These are phyloP conservation scores for Pouteria glomerata DNA, from an alignment of 148 eudicot species.

Conservation along the genomic window DNA sequence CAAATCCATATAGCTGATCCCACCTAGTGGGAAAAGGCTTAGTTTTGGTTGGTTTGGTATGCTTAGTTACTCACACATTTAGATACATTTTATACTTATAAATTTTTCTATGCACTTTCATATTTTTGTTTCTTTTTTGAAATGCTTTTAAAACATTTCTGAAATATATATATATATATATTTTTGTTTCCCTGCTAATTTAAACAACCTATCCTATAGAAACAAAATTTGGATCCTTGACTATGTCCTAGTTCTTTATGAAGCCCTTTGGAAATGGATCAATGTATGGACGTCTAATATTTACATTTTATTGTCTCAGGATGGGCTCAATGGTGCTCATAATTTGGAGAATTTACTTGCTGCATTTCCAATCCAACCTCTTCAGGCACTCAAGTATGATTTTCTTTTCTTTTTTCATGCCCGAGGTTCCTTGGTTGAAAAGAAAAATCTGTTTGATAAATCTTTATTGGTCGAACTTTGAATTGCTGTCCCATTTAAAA, in stretches of 20 bases:
- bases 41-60: no score
- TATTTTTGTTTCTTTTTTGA: no score
- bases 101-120: no score
- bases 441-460: not conserved
- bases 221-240: no score
- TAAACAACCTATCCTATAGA: no score
- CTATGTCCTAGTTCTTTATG: not conserved
- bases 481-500: no score
- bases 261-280: not conserved
- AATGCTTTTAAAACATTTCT: no score
- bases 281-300: constrained; percentile 4
- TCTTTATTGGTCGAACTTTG: not conserved
- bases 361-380: constrained; percentile 78
- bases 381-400: constrained; percentile 87
- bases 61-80: no score
- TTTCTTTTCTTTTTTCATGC: not conserved
- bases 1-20: no score
- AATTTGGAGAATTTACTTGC: constrained; percentile 76
- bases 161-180: no score
- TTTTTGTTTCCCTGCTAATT: not conserved
- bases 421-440: constrained; percentile 4
- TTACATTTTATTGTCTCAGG: constrained; percentile 34
- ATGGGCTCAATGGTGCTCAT: constrained; percentile 53
- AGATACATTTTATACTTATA: no score
- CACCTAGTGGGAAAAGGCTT: no score